Conservation (phyloP, 2,329 filamentous ascomycete species). For the Cryphonectria nitschkei region DNA sequence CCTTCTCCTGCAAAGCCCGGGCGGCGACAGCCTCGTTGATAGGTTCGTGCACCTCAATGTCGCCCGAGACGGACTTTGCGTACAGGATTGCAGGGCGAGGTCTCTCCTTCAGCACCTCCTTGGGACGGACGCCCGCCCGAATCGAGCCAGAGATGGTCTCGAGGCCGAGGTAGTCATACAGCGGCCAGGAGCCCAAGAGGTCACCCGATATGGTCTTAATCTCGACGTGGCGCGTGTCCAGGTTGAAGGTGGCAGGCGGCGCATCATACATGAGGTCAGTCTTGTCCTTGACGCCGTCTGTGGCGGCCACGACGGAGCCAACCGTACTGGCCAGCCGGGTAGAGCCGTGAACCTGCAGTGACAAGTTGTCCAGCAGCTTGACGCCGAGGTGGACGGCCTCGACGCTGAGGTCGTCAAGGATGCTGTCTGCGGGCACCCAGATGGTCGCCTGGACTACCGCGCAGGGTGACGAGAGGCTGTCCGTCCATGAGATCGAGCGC, state of each 20-base stretch:
- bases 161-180: constrained; percentile 53
- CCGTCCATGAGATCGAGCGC: constrained; percentile 33
- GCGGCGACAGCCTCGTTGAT: constrained; percentile 36
- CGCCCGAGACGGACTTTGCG: constrained; percentile 49
- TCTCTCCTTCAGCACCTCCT: constrained; percentile 40
- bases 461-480: constrained; percentile 42
- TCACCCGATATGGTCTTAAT: constrained; percentile 48
- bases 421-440: constrained; percentile 47
- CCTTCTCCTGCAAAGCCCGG: constrained; percentile 6
- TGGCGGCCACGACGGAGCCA: constrained; percentile 45
- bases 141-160: constrained; percentile 50
- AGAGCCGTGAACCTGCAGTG: constrained; percentile 38
- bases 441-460: constrained; percentile 52
- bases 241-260: constrained; percentile 42
- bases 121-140: constrained; percentile 44
- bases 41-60: constrained; percentile 47
- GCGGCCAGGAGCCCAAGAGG: constrained; percentile 54
- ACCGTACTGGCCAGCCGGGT: constrained; percentile 41
- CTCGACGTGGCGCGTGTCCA: constrained; percentile 48
- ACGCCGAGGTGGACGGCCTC: constrained; percentile 45
- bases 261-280: constrained; percentile 34
- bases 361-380: constrained; percentile 45
- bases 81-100: constrained; percentile 47
- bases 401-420: constrained; percentile 44
- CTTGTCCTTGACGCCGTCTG: constrained; percentile 34